Evolutionary conservation across 371 early-diverging fungal species (phyloP), one percentile per base, ranked within the genome.

Genomic region (Vittaforma corneae): DNA sequence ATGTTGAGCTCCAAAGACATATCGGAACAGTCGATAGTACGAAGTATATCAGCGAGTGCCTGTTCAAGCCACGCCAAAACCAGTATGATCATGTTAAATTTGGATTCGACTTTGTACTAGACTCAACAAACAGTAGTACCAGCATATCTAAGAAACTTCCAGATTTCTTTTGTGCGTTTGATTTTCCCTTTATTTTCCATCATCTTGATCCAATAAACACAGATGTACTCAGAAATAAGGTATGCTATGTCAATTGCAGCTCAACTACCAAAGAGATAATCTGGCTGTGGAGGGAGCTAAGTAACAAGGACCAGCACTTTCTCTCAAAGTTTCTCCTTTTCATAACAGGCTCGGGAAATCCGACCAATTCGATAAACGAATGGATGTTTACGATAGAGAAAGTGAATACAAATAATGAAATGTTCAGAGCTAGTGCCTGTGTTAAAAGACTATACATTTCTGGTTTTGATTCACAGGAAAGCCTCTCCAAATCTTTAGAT

Each of bases 371-470:
- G 1, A 51, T 42, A 5, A 35, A 58, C 16, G 28, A 48, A 5
- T 20, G 28, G 6, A 59, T n/a, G 22, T 59, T 67, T 14, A 37
- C 16, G 11, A 44, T 68, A 37, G 68, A 68, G 48, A 9, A 59
- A 20, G 52, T 16, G 6, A 34, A 37, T 38, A 22, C 9, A 18
- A 45, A 38, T 18, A 30, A 50, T 28, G 1, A 14, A 20, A 26
- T 68, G 6, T 57, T 73, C 35, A 46, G 44, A 38, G 68, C 73
- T 38, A 32, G 58, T 44, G 30, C 65, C 11, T 73, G 73, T 55
- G 1, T 54, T 29, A 47, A 58, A 35, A 53, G 35, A 32, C 32
- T 73, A 2, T 56, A 29, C 48, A 53, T 73, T 2, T 59, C 68
- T 14, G 56, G 11, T 11, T 73, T 64, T 51, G 20, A 33, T 18